Evolutionary conservation across 805 yeast genomes (phyloP).

Genomic region (Maudiozyma saulgeensis): DNA sequence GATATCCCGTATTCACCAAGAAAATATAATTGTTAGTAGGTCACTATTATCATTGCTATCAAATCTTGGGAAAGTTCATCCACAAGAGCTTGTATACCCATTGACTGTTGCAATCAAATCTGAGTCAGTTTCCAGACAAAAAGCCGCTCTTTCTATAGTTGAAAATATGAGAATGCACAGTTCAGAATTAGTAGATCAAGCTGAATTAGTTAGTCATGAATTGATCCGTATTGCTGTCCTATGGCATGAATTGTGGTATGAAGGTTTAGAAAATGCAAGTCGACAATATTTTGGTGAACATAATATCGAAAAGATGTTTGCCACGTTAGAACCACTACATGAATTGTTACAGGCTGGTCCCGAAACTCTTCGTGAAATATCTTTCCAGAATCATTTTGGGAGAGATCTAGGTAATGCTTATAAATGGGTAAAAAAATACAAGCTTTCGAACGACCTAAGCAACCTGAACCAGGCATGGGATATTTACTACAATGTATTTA

Average conservation of each 20-base stretch:
- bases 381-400: slow-evolving; percentile 89
- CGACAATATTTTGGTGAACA: slow-evolving; percentile 88
- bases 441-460: slow-evolving; percentile 74
- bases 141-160: slow-evolving; percentile 84
- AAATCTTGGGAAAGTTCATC: slow-evolving; percentile 89
- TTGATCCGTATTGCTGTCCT: slow-evolving; percentile 88
- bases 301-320: slow-evolving; percentile 89
- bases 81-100: slow-evolving; percentile 94
- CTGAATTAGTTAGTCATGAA: slow-evolving; percentile 89
- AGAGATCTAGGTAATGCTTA: slow-evolving; percentile 86
- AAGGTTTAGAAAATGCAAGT: slow-evolving; percentile 94
- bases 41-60: slow-evolving; percentile 72
- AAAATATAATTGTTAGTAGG: slow-evolving; percentile 72
- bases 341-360: slow-evolving; percentile 78
- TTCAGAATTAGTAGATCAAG: slow-evolving; percentile 76
- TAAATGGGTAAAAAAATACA: slow-evolving; percentile 84
- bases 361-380: slow-evolving; percentile 82
- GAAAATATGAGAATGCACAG: slow-evolving; percentile 89
- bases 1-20: slow-evolving; percentile 93
- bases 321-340: slow-evolving; percentile 82
- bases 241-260: slow-evolving; percentile 98
- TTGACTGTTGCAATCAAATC: slow-evolving; percentile 92
- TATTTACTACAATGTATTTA: slow-evolving; percentile 84
- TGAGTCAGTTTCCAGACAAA: slow-evolving; percentile 79
- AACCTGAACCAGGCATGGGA: slow-evolving; percentile 98